Evolutionary conservation across 2,329 filamentous ascomycete species (phyloP), one percentile per base, ranked within the genome.

Genomic region (Cryphonectria radicalis): DNA sequence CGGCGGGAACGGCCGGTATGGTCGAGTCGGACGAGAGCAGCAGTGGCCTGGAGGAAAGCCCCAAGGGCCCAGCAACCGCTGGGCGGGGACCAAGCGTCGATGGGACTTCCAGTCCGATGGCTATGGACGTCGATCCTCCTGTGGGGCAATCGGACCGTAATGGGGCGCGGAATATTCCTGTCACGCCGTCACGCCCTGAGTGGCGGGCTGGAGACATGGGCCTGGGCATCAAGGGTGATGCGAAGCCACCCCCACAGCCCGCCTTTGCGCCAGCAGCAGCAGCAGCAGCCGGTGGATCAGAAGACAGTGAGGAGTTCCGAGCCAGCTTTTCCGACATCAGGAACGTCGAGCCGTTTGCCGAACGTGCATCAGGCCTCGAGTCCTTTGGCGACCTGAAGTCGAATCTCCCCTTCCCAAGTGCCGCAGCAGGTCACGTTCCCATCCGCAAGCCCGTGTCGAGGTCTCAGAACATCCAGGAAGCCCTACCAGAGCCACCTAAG

Each of bases 41-140:
- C 66, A 83, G 84, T 7, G 68, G 72, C 10, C 68, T 69, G 28
- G 84, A 84, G 60, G 83, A 81, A 69, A 19, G 7, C 14, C 17
- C 53, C 53, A 71, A 75, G 72, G 76, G 74, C 70, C 73, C 79
- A 66, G 66, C 72, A 13, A 57, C 66, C 8, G 35, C 70, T 17
- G 65, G 43, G n/a, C 59, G 68, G n/a, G 42, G 53, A 3, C 69
- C 64, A 50, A 55, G 71, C 13, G 10, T 70, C 11, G 53, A 63
- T 55, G 70, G 69, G 73, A 81, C 55, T 79, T 81, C 80, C 50
- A 89, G 86, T 73, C 86, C 88, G 3, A 87, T 86, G 70, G 88
- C 89, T 19, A 91, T 91, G 89, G 89, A 91, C 74, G 90, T 91
- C 66, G 89, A 91, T 75, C 84, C 86, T 5, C 87, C 88, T 28